Conservation (phyloP, 805 yeast genomes). For the Pichia occidentalis region DNA sequence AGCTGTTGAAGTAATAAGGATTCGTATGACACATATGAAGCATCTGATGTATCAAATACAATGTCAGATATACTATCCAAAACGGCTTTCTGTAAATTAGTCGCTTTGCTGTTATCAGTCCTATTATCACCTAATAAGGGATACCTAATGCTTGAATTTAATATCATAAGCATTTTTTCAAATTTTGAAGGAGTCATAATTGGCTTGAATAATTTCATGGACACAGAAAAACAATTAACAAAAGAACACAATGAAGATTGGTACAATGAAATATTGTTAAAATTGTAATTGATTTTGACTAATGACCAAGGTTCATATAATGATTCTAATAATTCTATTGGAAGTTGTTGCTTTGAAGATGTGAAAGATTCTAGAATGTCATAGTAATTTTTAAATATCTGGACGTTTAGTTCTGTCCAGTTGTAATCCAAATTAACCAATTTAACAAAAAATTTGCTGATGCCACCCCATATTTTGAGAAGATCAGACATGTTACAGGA, state of each 20-base stretch:
- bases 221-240: slow-evolving; percentile 44
- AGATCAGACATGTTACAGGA: slow-evolving; percentile 16
- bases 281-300: slow-evolving; percentile 39
- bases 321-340: slow-evolving; percentile 30
- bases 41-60: slow-evolving; percentile 14
- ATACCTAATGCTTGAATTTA: slow-evolving; percentile 63
- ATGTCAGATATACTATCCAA: slow-evolving; percentile 39
- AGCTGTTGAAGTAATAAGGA: slow-evolving; percentile 47
- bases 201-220: slow-evolving; percentile 35
- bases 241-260: slow-evolving; percentile 57
- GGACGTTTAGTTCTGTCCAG: slow-evolving; percentile 47
- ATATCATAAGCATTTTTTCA: slow-evolving; percentile 46
- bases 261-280: slow-evolving; percentile 34
- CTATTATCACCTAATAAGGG: slow-evolving; percentile 60
- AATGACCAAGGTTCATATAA: slow-evolving; percentile 47
- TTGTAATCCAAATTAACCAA: slow-evolving; percentile 33
- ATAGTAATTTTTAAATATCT: slow-evolving; percentile 48
- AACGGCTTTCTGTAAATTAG: slow-evolving; percentile 59
- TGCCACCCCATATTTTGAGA: slow-evolving; percentile 46
- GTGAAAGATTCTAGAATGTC: slow-evolving; percentile 37
- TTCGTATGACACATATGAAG: slow-evolving; percentile 30
- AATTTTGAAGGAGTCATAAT: slow-evolving; percentile 33
- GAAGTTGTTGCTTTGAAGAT: slow-evolving; percentile 16
- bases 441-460: slow-evolving; percentile 43
- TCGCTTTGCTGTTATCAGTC: slow-evolving; percentile 48